Evolutionary conservation across 345 rosid genomes (phyloP).

Genomic region (Trapa incisa): DNA sequence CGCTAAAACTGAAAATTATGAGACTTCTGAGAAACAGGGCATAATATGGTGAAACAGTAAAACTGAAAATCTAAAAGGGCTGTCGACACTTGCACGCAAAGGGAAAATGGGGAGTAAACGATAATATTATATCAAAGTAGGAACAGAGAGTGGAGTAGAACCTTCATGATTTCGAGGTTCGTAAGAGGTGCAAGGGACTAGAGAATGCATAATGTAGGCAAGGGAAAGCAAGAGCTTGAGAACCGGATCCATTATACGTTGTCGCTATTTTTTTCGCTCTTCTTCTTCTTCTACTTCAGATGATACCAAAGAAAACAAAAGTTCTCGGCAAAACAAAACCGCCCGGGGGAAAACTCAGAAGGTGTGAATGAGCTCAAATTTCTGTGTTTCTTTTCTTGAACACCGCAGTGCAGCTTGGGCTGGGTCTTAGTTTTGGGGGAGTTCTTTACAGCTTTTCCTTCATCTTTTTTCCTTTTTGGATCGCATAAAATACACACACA

Average conservation of each 20-base stretch:
- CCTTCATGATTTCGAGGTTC: slow-evolving; percentile 91
- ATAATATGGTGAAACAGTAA: neutral
- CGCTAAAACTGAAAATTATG: too few species aligned
- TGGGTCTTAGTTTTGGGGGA: neutral
- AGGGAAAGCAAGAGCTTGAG: slow-evolving; percentile 15
- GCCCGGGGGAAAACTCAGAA: neutral
- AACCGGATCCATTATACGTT: slow-evolving; percentile 11
- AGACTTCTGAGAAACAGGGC: neutral
- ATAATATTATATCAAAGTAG: neutral
- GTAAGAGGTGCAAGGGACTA: slow-evolving; percentile 27
- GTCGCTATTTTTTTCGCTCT: slow-evolving; percentile 8
- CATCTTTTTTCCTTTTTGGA: neutral
- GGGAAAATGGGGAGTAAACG: neutral
- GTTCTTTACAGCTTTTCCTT: neutral
- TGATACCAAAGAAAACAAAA: neutral
- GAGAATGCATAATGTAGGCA: slow-evolving; percentile 13
- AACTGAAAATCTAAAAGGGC: neutral
- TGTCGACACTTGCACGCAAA: neutral
- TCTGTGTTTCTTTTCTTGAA: neutral
- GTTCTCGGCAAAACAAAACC: neutral
- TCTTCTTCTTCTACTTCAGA: neutral
- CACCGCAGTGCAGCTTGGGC: neutral
- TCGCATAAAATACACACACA: neutral
- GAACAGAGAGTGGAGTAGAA: slow-evolving; percentile 9
- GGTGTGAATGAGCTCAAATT: neutral